A percentile compares a stretch with the other conserved stretches of the same genome.
Evolutionary conservation across 1,284 basidiomycete species (phyloP).

Genomic region (Tilletia walkeri): DNA sequence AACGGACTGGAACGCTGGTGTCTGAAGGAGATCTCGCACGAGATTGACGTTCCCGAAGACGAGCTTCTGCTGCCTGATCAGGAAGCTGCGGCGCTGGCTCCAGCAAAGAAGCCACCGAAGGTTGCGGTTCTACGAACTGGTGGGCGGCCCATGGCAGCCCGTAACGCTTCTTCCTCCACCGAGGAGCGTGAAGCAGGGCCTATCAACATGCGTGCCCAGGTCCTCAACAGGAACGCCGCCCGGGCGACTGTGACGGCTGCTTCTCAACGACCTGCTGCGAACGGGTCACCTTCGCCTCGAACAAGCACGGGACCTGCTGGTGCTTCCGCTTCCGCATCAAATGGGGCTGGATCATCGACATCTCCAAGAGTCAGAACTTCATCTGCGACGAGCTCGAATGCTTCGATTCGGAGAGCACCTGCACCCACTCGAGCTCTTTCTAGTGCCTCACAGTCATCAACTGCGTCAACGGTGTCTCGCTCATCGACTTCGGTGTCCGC

Average conservation of each 20-base stretch:
- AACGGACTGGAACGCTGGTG: conserved; percentile 77
- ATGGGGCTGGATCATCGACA: neutral
- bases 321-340: neutral
- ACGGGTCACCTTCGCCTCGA: neutral
- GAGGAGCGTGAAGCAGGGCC: conserved; percentile 43
- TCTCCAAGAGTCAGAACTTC: conserved; percentile 3
- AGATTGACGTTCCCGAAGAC: conserved; percentile 34
- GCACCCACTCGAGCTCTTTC: conserved; percentile 5
- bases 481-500: neutral
- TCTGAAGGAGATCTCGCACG: conserved; percentile 71
- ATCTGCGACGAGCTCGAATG: conserved; percentile 1
- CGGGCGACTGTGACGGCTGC: conserved; percentile 19
- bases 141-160: neutral
- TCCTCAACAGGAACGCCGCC: conserved; percentile 48
- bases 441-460: neutral
- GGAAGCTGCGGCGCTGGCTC: conserved; percentile 6
- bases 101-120: conserved; percentile 16
- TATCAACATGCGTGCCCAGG: conserved; percentile 41
- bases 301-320: neutral
- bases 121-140: conserved; percentile 3
- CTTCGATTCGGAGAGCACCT: neutral
- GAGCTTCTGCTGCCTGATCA: conserved; percentile 38
- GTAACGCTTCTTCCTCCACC: neutral
- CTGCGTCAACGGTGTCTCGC: neutral
- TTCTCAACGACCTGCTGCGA: neutral